A percentile compares a stretch with the other conserved stretches of the same genome.
phyloP scores from a whole-genome alignment of 1,284 basidiomycete species.

The Rhodofomes roseus region DNA sequence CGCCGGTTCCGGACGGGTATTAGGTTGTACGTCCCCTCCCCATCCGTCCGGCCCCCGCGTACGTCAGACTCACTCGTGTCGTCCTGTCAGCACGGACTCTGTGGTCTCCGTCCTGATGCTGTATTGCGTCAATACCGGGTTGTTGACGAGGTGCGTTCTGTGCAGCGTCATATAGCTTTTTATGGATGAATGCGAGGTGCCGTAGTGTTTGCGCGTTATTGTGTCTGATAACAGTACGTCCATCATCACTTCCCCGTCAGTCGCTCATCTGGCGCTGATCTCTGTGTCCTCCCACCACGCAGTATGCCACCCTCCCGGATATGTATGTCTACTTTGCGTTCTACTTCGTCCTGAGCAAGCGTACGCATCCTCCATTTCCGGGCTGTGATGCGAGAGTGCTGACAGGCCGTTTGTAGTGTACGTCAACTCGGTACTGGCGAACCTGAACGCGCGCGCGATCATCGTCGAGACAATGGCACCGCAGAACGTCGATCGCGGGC shows the following conservation, averaged over 20 bases:
- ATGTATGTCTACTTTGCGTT: slow-evolving; percentile 21
- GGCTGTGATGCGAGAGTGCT: neutral
- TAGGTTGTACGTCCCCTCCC: neutral
- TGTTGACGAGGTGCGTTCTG: slow-evolving; percentile 17
- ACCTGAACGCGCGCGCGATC: slow-evolving; percentile 8
- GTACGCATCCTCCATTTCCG: slow-evolving; percentile 8
- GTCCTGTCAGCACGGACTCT: slow-evolving; percentile 10
- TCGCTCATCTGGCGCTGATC: neutral
- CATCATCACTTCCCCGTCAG: too few relatives aligned
- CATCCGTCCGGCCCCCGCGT: too few relatives aligned
- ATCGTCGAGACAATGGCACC: slow-evolving; percentile 1
- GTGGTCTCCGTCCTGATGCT: slow-evolving; percentile 14
- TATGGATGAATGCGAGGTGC: neutral
- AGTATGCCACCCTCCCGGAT: slow-evolving; percentile 15
- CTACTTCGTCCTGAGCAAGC: slow-evolving; percentile 21
- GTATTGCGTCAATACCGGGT: slow-evolving; percentile 20
- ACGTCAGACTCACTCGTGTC: neutral
- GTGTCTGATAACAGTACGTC: slow-evolving; percentile 14
- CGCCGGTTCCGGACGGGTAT: slow-evolving; percentile 19
- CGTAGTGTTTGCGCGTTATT: slow-evolving; percentile 16
- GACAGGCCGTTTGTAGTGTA: slow-evolving; percentile 1
- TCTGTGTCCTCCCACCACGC: neutral
- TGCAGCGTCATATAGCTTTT: neutral
- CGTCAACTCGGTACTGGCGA: slow-evolving; percentile 11
- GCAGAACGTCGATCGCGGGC: neutral